Percentiles rank a stretch among this genome's conserved stretches.
Conservation (phyloP, 176 grass and related monocot species). For the Phyllostachys edulis region DNA sequence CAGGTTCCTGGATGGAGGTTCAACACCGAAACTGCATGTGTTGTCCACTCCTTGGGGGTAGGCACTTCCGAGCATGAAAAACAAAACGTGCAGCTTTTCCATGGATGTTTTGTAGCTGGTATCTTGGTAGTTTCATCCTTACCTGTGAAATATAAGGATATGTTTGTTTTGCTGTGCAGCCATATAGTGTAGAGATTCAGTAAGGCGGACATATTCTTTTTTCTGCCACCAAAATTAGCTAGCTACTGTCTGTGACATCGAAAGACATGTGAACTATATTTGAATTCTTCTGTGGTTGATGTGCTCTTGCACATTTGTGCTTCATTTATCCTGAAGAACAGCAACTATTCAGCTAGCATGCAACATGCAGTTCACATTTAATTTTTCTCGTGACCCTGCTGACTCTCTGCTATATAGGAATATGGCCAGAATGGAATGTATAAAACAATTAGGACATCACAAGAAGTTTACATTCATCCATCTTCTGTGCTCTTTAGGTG, state of each 20-base stretch:
- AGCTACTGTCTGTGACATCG: neutral
- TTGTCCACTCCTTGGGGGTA: too few species aligned
- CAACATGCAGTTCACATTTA: constrained; percentile 1
- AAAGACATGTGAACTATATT: constrained; percentile 7
- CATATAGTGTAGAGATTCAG: neutral
- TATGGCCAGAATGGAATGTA: constrained; percentile 90
- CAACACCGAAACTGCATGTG: too few species aligned
- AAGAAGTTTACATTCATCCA: constrained; percentile 99
- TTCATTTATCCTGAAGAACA: constrained; percentile 9
- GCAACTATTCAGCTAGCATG: neutral
- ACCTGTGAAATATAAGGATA: neutral
- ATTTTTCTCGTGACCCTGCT: neutral
- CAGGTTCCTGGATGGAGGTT: too few species aligned
- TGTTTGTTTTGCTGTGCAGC: too few species aligned
- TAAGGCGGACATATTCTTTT: neutral
- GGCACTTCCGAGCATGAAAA: too few species aligned
- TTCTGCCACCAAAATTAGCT: constrained; percentile 7
- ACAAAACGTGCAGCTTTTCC: too few species aligned
- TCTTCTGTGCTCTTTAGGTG: constrained; percentile 97
- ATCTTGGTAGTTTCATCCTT: neutral
- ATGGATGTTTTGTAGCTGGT: too few species aligned
- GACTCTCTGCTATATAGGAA: constrained; percentile 52
- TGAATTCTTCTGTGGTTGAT: constrained; percentile 1
- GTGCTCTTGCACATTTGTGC: neutral
- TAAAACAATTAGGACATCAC: constrained; percentile 82